phyloP scores from a whole-genome alignment of 2,329 filamentous ascomycete genomes.

The Phialemoniopsis sp. region DNA sequence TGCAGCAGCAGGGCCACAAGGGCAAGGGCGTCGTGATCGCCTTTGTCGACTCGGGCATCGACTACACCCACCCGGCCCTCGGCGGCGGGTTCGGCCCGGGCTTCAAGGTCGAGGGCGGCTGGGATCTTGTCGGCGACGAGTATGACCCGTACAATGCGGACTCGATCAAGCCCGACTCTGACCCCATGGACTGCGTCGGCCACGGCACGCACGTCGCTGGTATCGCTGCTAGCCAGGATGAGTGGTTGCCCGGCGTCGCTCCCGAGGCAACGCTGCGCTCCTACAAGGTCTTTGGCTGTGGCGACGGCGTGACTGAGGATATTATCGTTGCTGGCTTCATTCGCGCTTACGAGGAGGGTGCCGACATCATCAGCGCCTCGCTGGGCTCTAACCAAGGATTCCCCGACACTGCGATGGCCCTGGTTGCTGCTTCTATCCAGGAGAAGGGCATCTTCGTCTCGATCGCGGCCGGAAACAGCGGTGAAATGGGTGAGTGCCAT shows the following conservation, averaged over 20 bases:
- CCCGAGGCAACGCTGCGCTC: slow-evolving; percentile 14
- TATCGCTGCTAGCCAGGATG: slow-evolving; percentile 16
- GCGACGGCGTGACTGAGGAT: slow-evolving; percentile 12
- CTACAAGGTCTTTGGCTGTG: slow-evolving; percentile 18
- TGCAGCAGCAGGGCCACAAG: slow-evolving; percentile 7
- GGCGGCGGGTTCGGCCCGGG: slow-evolving; percentile 10
- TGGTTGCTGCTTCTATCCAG: slow-evolving; percentile 31
- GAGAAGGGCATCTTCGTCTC: too few relatives aligned
- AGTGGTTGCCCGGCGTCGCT: slow-evolving; percentile 15
- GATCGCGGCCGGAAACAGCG: too few relatives aligned
- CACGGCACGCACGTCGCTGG: slow-evolving; percentile 20
- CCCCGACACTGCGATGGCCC: slow-evolving; percentile 28
- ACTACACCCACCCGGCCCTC: slow-evolving; percentile 7
- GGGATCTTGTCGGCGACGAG: slow-evolving; percentile 8
- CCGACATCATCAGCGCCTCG: slow-evolving; percentile 40
- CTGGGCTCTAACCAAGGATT: slow-evolving; percentile 30
- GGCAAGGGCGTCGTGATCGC: slow-evolving; percentile 6
- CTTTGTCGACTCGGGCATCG: slow-evolving; percentile 6
- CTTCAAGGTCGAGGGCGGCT: slow-evolving; percentile 8
- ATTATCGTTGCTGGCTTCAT: slow-evolving; percentile 28
- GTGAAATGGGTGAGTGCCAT: too few relatives aligned
- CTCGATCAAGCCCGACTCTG: slow-evolving; percentile 15
- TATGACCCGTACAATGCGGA: too few relatives aligned
- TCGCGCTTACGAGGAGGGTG: slow-evolving; percentile 25
- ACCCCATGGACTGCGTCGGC: slow-evolving; percentile 14